These are phyloP conservation scores for Sphaerulina musiva DNA, from an alignment of 2,329 filamentous ascomycete genomes.

Conservation along the genomic window DNA sequence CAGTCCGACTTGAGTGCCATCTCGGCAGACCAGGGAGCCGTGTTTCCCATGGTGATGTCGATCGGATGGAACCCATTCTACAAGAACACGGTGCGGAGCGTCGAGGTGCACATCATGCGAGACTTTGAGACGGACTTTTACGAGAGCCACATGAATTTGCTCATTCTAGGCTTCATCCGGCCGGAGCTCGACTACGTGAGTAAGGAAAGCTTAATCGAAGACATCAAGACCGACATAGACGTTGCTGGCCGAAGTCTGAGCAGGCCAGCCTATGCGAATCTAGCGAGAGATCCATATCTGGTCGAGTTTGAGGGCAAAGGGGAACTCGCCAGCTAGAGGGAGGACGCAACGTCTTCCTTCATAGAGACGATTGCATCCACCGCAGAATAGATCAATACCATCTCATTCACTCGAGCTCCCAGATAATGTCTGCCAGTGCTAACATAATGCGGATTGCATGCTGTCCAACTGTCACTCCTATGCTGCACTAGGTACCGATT, in stretches of 20 bases:
- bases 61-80: conserved; percentile 98
- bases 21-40: conserved; percentile 27
- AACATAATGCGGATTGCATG: not conserved
- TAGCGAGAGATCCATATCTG: conserved; percentile 45
- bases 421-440: no score
- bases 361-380: no score
- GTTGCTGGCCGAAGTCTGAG: conserved; percentile 69
- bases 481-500: not conserved
- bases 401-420: no score
- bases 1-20: conserved; percentile 8
- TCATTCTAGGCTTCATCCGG: conserved; percentile 80
- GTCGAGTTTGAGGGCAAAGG: conserved; percentile 29
- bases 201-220: conserved; percentile 74
- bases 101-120: conserved; percentile 62
- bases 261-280: conserved; percentile 53
- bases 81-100: conserved; percentile 78
- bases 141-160: conserved; percentile 66
- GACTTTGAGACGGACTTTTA: conserved; percentile 78
- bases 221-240: conserved; percentile 83
- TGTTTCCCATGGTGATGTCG: conserved; percentile 85
- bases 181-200: conserved; percentile 83
- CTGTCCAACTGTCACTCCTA: not conserved
- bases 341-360: not conserved
- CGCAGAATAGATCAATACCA: no score
- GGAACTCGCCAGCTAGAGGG: conserved; percentile 27